Evolutionary conservation across 768 basidiomycete genomes (phyloP).

Genomic region (Lentinus tigrinus): DNA sequence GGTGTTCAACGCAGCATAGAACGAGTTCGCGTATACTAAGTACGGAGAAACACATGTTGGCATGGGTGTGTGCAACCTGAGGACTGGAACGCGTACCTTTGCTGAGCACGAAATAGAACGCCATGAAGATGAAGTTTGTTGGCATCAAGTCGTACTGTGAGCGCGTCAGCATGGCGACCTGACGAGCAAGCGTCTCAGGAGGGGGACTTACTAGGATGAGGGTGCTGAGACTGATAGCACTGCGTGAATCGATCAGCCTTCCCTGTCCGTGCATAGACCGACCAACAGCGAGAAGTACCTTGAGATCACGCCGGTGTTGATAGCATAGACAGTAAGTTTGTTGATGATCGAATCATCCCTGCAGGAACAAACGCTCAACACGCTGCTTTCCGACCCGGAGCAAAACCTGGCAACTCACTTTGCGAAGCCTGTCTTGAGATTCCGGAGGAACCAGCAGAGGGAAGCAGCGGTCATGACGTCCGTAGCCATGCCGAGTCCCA

Average conservation of each 20-base stretch:
- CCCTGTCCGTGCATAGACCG: background rate
- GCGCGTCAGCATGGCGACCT: background rate
- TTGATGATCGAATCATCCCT: conserved; percentile 59
- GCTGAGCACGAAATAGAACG: conserved; percentile 62
- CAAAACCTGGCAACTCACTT: conserved; percentile 29
- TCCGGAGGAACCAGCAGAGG: conserved; percentile 54
- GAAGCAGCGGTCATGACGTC: conserved; percentile 52
- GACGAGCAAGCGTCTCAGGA: too few species aligned
- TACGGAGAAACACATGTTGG: background rate
- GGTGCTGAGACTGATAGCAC: conserved; percentile 47
- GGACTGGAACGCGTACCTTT: conserved; percentile 48
- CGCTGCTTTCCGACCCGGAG: background rate
- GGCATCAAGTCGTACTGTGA: conserved; percentile 57
- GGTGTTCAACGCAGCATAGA: conserved; percentile 70
- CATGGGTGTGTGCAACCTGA: background rate
- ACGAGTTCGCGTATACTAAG: conserved; percentile 59
- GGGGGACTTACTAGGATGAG: conserved; percentile 49
- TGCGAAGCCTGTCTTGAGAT: conserved; percentile 47
- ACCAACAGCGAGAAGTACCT: conserved; percentile 35
- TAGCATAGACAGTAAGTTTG: conserved; percentile 52
- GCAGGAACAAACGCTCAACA: background rate
- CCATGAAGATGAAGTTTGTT: conserved; percentile 56
- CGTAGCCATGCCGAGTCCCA: conserved; percentile 47
- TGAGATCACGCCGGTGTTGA: conserved; percentile 62
- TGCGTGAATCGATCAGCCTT: conserved; percentile 14